These are phyloP conservation scores for Aristolochia californica DNA, from an alignment of 164 flowering plant genomes.

Conservation along the genomic window DNA sequence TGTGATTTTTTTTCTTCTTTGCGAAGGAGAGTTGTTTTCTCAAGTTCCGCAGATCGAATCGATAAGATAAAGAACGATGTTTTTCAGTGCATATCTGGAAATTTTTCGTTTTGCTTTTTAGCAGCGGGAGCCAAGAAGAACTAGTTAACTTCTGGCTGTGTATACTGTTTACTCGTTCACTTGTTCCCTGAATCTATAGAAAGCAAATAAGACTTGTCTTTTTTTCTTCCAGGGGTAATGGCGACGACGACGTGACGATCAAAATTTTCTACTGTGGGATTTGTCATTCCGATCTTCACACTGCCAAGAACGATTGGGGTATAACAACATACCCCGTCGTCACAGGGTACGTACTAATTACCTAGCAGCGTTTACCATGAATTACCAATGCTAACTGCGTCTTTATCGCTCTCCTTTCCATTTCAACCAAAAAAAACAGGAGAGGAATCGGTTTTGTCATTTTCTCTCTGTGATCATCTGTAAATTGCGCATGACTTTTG, in stretches of 20 bases:
- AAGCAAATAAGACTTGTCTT: not conserved
- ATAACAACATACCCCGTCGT: conserved; percentile 29
- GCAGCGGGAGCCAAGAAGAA: too few species aligned
- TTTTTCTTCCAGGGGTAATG: conserved; percentile 19
- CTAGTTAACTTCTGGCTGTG: too few species aligned
- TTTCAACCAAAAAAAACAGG: not conserved
- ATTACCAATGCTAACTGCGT: not conserved
- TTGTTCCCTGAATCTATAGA: not conserved
- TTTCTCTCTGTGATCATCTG: not conserved
- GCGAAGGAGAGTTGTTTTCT: too few species aligned
- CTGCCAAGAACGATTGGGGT: conserved; percentile 40
- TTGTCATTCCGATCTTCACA: conserved; percentile 47
- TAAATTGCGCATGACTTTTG: not conserved
- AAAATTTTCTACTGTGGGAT: conserved; percentile 49
- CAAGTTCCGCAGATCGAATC: too few species aligned
- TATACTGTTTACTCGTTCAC: too few species aligned
- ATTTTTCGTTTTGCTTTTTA: too few species aligned
- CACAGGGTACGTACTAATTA: conserved; percentile 27
- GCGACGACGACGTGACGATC: conserved; percentile 31
- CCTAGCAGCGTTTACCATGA: not conserved
- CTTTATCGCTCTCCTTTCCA: not conserved
- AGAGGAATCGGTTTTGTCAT: not conserved
- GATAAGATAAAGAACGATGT: too few species aligned
- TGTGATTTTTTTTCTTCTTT: not conserved
- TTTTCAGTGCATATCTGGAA: too few species aligned